Base-by-base conservation (phyloP, 257 asterid genomes). In the Nicotiana sylvestris region DNA sequence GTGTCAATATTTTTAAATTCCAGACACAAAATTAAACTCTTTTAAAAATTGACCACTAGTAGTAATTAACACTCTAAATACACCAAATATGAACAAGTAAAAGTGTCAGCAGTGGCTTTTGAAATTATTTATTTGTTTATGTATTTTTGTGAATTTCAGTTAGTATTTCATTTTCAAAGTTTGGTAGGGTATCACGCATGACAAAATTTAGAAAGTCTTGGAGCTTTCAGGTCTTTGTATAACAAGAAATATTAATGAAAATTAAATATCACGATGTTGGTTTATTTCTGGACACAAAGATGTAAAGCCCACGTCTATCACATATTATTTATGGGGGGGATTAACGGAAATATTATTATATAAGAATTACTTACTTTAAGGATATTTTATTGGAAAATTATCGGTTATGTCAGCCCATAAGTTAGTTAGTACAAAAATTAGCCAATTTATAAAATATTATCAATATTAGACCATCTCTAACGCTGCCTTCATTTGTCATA, bases 21-120 rank as follows among this genome's bases (percentile, higher is more conserved):
- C 21, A 21, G 32, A 16, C 11, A 30, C 32, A 30, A 10, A 65
- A 25, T 27, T 64, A 25, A 25, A 64, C 17, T 62, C 37, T 29
- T 64, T 21, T 6, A 1, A 12, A 55, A 57, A 58, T 18, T 58
- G 1, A 18, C 27, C 27, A 6, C 12, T 53, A 58, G 18, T 58
- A 18, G 27, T 17, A 29, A 65, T 61, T 61, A 61, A 21, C 5
- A 21, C 30, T 15, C 32, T 61, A 8, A 21, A 61, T 21, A 25
- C 25, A 61, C 2, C 6, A 25, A 61, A 61, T 61, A 10, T 25
- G 62, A 74, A 53, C 18, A 13, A 49, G 78, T 43, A 7, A 6
- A 49, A 49, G 80, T 76, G 64, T 76, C 80, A 64, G 80, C 80
- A 76, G 37, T 76, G 80, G 27, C 16, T 13, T 27, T 7, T 21